phyloP scores from a whole-genome alignment of 805 yeast genomes.

The Cyberlindnera subsufficiens region DNA sequence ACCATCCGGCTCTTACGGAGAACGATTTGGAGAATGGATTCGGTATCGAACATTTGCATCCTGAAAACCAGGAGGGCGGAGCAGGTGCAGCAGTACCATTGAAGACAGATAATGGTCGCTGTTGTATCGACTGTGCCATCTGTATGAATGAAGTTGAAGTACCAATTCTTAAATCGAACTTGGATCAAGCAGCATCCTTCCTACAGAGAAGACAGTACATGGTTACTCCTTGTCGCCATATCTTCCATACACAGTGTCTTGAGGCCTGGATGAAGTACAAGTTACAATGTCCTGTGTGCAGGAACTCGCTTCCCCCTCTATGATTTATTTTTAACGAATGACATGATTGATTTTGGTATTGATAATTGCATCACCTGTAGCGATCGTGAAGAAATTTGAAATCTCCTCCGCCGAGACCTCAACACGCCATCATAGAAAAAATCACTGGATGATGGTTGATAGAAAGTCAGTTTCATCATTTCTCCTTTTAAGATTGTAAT shows the following conservation, averaged over 20 bases:
- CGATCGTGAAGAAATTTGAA: background rate
- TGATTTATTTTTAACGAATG: conserved; percentile 23
- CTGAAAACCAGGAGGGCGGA: conserved; percentile 25
- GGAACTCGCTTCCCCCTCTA: conserved; percentile 79
- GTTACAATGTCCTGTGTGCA: conserved; percentile 90
- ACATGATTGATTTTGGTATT: conserved; percentile 33
- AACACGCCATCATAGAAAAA: too few species aligned
- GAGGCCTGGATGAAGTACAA: conserved; percentile 93
- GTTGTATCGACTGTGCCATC: conserved; percentile 75
- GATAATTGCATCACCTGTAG: conserved; percentile 18
- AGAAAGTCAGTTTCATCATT: too few species aligned
- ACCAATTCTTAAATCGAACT: conserved; percentile 33
- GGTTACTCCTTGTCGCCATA: conserved; percentile 90
- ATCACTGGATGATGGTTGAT: too few species aligned
- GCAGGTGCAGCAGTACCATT: background rate
- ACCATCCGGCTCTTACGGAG: conserved; percentile 61
- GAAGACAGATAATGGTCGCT: conserved; percentile 26
- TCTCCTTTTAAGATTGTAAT: too few species aligned
- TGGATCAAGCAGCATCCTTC: conserved; percentile 19
- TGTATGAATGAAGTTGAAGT: conserved; percentile 79
- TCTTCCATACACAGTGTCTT: conserved; percentile 84
- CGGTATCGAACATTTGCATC: conserved; percentile 38
- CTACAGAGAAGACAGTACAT: conserved; percentile 43
- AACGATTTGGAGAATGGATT: conserved; percentile 61
- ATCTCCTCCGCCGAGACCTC: too few species aligned